A percentile compares a stretch with the other conserved stretches of the same genome.
These are phyloP conservation scores for Pseudotsuga menziesii DNA, from an alignment of 75 land plant species.

Conservation along the genomic window DNA sequence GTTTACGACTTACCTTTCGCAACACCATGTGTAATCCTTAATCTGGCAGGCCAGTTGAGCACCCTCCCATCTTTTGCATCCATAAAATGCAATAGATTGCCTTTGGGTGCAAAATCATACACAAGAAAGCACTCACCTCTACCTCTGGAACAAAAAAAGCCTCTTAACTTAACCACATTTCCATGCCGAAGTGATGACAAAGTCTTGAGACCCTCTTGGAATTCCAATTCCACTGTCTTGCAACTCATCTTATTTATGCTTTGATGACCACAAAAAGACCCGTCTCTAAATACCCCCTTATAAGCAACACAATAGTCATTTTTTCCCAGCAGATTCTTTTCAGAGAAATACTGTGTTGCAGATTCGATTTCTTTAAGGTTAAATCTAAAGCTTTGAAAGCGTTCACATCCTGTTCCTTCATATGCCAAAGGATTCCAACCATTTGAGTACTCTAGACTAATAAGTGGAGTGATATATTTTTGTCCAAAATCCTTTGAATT, in stretches of 20 bases:
- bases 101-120: constrained; percentile 69
- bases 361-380: constrained; percentile 79
- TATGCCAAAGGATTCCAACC: constrained; percentile 55
- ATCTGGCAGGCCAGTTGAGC: constrained; percentile 70
- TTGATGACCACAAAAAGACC: constrained; percentile 59
- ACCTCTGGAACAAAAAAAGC: constrained; percentile 76
- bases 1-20: constrained; percentile 54
- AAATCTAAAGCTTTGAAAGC: constrained; percentile 45
- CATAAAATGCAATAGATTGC: constrained; percentile 50
- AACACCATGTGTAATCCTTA: constrained; percentile 63
- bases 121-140: constrained; percentile 81
- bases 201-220: constrained; percentile 59
- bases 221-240: constrained; percentile 62
- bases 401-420: constrained; percentile 11
- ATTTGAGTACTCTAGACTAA: constrained; percentile 52
- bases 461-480: constrained; percentile 41
- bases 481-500: constrained; percentile 24
- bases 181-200: constrained; percentile 61
- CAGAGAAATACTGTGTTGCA: constrained; percentile 90
- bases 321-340: constrained; percentile 66
- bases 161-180: constrained; percentile 66
- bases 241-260: constrained; percentile 57
- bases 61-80: constrained; percentile 41
- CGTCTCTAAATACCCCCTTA: constrained; percentile 74
- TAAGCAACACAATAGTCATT: constrained; percentile 60